A percentile compares a stretch with the other conserved stretches of the same genome.
Conservation (phyloP, 2,329 filamentous ascomycete species). For the Drechslerella stenobrocha region DNA sequence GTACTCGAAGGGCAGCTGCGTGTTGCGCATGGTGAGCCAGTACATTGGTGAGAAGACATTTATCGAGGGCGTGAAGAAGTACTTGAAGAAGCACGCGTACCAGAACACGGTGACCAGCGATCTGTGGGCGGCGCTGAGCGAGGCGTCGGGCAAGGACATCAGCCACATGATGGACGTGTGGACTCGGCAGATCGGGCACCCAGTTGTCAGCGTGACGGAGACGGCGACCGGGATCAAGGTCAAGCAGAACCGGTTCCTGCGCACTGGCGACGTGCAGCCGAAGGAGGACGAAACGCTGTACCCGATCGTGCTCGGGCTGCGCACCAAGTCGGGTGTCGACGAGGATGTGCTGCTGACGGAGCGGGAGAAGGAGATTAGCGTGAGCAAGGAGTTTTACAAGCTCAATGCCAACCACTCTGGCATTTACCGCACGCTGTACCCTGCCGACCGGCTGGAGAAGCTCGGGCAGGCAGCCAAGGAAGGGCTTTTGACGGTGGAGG, state of each 20-base stretch:
- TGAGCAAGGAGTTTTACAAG: slow-evolving; percentile 90
- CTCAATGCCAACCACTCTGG: slow-evolving; percentile 92
- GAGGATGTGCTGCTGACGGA: slow-evolving; percentile 72
- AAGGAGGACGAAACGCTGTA: slow-evolving; percentile 88
- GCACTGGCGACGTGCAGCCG: slow-evolving; percentile 88
- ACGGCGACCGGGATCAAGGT: slow-evolving; percentile 74
- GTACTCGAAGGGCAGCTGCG: slow-evolving; percentile 94
- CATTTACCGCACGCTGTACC: slow-evolving; percentile 87
- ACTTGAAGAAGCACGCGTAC: slow-evolving; percentile 96
- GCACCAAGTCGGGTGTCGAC: slow-evolving; percentile 79
- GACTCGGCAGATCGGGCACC: slow-evolving; percentile 95
- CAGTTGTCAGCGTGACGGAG: slow-evolving; percentile 80
- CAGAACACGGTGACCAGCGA: slow-evolving; percentile 86
- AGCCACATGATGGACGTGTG: slow-evolving; percentile 90
- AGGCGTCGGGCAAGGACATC: slow-evolving; percentile 88
- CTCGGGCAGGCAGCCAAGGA: slow-evolving; percentile 82
- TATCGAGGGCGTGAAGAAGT: slow-evolving; percentile 85
- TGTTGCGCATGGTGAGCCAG: slow-evolving; percentile 95
- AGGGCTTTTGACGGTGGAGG: slow-evolving; percentile 80
- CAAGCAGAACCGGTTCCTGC: slow-evolving; percentile 92
- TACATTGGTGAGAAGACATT: slow-evolving; percentile 91
- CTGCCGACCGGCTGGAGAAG: slow-evolving; percentile 79
- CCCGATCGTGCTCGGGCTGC: slow-evolving; percentile 84
- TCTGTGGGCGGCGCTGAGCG: slow-evolving; percentile 82
- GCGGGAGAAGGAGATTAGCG: slow-evolving; percentile 75